phyloP scores from a whole-genome alignment of 352 stramenopile genomes.

The Lagenidium sp. region DNA sequence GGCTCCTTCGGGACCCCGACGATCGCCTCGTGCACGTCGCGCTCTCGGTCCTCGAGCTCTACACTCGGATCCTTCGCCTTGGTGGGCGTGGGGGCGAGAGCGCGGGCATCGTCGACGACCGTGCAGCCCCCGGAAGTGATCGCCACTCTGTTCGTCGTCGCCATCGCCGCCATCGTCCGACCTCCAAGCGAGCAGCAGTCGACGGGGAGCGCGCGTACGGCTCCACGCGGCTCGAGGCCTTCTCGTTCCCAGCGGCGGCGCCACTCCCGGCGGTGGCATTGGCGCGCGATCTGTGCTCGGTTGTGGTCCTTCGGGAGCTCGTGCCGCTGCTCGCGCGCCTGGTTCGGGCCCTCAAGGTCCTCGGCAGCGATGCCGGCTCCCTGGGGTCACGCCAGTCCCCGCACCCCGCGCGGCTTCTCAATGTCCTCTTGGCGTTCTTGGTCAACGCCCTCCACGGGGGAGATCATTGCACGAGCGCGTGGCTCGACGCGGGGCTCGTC shows the following conservation, averaged over 20 bases:
- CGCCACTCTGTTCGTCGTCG: slow-evolving; percentile 1
- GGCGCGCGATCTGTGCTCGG: neutral
- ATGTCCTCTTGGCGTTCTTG: slow-evolving; percentile 12
- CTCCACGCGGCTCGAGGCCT: neutral
- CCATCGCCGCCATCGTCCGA: neutral
- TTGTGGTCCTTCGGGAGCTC: neutral
- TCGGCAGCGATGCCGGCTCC: slow-evolving; percentile 15
- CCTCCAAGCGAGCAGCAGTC: no score
- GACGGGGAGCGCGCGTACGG: no score
- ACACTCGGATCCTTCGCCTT: slow-evolving; percentile 27
- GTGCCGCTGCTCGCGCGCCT: slow-evolving; percentile 5
- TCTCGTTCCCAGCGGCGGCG: neutral
- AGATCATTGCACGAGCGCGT: slow-evolving; percentile 22
- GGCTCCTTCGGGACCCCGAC: slow-evolving; percentile 25
- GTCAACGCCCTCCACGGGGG: slow-evolving; percentile 32
- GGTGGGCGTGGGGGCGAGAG: neutral
- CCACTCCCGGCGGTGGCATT: neutral
- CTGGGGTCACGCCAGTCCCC: slow-evolving; percentile 1
- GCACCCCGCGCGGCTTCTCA: slow-evolving; percentile 4
- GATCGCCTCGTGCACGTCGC: slow-evolving; percentile 21
- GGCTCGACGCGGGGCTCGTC: slow-evolving; percentile 14
- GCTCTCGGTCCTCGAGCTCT: slow-evolving; percentile 27
- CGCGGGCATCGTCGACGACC: no score
- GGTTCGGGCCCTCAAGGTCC: slow-evolving; percentile 15
- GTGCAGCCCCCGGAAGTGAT: no score